Evolutionary conservation across 1,284 basidiomycete genomes (phyloP), one percentile per base, ranked within the genome.

Genomic region (Rhodotorula sp.): DNA sequence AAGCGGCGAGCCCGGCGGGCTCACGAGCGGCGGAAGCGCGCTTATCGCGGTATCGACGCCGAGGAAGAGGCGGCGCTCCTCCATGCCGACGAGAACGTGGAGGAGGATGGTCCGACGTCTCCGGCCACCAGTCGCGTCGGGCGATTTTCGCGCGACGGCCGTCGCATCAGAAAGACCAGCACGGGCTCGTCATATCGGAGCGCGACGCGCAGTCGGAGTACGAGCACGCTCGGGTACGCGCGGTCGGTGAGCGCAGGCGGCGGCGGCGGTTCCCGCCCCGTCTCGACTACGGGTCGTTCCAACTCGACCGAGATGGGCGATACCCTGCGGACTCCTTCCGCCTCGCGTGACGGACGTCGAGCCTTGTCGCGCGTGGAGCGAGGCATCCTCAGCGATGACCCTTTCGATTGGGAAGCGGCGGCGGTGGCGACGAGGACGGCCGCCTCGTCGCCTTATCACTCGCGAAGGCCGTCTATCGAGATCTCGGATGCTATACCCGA

Each of bases 61-160:
- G 62, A 68, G 26, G 68, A 70, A 23, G 68, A 64, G 52, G 64
- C 58, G 5, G 71, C 65, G 34, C 51, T 69, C 39, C 65, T 70
- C 5, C 23, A 54, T 15, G 48, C 48, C 8, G 67, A 62, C n/a
- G 54, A 26, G 8, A 62, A 59, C 18, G 51, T 29, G n/a, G 68
- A 29, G 7, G 54, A 16, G 18, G 65, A 54, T 16, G 67, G 23
- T 56, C 60, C 43, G 29, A 18, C 29, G 21, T 29, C 47, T 47
- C 16, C 46, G 1, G 46, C 16, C 14, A 20, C 26, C 16, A 20
- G 15, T 6, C 12, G 43, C 34, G 26, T n/a, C 26, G 29, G 58
- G 48, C 57, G 64, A 21, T 46, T 31, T 6, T 23, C 56, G 20
- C 18, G 48, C 12, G 21, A 21, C 31, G 49, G 29, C n/a, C 16